A percentile compares a stretch with the other conserved stretches of the same genome.
Conservation (phyloP, 73 alveolate genomes). For the Paramecium tetraurelia region DNA sequence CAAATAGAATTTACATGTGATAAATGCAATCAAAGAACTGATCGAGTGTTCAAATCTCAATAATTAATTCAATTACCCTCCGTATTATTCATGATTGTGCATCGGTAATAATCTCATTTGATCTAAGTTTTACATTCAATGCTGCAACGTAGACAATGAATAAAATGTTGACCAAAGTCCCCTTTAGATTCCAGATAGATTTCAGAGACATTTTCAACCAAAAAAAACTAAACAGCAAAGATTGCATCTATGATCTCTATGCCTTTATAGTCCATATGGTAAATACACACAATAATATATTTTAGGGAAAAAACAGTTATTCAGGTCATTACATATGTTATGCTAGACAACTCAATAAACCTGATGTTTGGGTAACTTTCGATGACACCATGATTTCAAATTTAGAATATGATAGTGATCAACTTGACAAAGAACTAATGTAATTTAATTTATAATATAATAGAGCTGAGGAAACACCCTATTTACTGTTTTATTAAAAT, state of each 20-base stretch:
- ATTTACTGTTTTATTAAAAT: background rate
- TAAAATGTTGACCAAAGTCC: background rate
- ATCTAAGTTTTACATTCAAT: background rate
- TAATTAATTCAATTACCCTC: background rate
- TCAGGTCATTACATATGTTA: slow-evolving; percentile 30
- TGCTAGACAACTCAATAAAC: background rate
- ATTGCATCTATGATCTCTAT: background rate
- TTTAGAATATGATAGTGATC: background rate
- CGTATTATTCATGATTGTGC: background rate
- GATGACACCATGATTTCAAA: slow-evolving; percentile 3
- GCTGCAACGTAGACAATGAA: background rate
- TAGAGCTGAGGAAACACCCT: background rate
- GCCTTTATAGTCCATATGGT: slow-evolving; percentile 40
- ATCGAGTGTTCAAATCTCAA: background rate
- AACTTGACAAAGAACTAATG: background rate
- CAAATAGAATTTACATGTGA: slow-evolving; percentile 34
- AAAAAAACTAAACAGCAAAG: background rate
- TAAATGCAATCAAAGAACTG: background rate
- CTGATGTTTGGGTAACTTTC: slow-evolving; percentile 16
- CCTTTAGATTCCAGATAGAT: background rate
- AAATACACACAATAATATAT: background rate
- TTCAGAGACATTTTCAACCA: background rate
- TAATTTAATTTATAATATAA: background rate
- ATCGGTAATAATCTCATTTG: background rate
- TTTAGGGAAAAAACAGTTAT: slow-evolving; percentile 10